A percentile compares a stretch with the other conserved stretches of the same genome.
phyloP scores from a whole-genome alignment of 305 asterid genomes.

The Fraxinus sp. region DNA sequence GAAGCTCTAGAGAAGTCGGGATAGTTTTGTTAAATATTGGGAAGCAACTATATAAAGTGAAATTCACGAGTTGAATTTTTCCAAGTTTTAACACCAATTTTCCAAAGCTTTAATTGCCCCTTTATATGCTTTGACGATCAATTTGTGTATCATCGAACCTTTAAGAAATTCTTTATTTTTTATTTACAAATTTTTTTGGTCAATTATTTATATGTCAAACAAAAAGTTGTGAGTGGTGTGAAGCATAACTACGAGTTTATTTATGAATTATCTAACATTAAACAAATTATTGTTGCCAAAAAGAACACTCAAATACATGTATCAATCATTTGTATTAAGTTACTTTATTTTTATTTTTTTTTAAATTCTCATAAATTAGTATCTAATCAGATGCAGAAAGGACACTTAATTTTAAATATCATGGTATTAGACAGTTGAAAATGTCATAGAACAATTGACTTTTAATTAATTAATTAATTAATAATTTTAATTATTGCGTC shows the following conservation, averaged over 20 bases:
- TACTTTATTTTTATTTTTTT: background rate
- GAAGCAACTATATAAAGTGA: background rate
- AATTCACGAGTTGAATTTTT: background rate
- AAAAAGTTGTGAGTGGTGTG: background rate
- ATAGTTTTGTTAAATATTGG: background rate
- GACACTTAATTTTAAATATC: background rate
- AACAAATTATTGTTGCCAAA: constrained; percentile 19
- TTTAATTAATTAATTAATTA: background rate
- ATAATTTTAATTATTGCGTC: background rate
- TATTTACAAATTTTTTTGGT: background rate
- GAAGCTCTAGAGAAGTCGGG: background rate
- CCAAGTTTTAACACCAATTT: background rate
- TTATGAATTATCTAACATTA: background rate
- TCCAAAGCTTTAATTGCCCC: background rate
- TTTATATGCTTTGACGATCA: background rate
- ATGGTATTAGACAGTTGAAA: background rate
- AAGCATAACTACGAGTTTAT: background rate
- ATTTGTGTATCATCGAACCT: background rate
- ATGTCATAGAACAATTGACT: background rate
- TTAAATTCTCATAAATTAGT: background rate
- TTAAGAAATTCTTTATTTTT: background rate
- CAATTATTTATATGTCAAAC: constrained; percentile 8
- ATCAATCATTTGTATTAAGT: constrained; percentile 16
- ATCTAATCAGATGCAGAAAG: background rate
- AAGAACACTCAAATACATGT: constrained; percentile 20